Evolutionary conservation across 2,329 filamentous ascomycete genomes (phyloP).

Genomic region (Sporothrix pseudoabietina): DNA sequence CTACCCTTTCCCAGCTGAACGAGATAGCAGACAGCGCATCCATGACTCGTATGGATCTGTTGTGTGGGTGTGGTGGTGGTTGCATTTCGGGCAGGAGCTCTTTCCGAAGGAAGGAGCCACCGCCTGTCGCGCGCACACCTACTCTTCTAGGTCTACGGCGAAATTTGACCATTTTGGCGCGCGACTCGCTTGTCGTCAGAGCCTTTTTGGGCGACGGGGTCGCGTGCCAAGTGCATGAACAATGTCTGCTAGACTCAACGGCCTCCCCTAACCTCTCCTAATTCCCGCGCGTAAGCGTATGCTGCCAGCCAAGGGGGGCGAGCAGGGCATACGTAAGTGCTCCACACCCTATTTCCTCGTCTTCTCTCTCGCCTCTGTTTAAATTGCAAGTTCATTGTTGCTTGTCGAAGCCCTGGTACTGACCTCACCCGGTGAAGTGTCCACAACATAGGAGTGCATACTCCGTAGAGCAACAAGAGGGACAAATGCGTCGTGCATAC

Average conservation of each 20-base stretch:
- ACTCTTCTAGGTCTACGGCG: slow-evolving; percentile 20
- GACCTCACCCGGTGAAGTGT: not conserved
- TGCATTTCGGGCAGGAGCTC: not conserved
- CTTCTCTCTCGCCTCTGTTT: not conserved
- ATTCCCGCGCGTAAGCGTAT: not conserved
- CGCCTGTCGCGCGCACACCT: slow-evolving; percentile 21
- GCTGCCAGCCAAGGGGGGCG: not conserved
- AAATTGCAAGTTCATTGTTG: not conserved
- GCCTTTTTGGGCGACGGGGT: not conserved
- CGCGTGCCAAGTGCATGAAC: slow-evolving; percentile 16
- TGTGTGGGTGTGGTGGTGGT: not conserved
- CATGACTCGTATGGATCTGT: not conserved
- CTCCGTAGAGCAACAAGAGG: not conserved
- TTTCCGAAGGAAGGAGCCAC: not conserved
- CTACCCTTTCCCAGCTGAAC: slow-evolving; percentile 6
- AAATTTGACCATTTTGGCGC: not conserved
- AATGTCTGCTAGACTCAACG: not conserved
- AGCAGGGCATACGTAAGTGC: slow-evolving; percentile 28
- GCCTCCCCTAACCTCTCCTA: not conserved
- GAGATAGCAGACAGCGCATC: slow-evolving; percentile 2
- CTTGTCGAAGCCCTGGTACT: not conserved
- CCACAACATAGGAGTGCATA: not conserved
- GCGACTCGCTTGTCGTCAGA: not conserved
- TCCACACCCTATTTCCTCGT: slow-evolving; percentile 15
- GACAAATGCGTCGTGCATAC: not conserved